Conservation (phyloP, 202 grass and related monocot species). For the Carex arenaria region DNA sequence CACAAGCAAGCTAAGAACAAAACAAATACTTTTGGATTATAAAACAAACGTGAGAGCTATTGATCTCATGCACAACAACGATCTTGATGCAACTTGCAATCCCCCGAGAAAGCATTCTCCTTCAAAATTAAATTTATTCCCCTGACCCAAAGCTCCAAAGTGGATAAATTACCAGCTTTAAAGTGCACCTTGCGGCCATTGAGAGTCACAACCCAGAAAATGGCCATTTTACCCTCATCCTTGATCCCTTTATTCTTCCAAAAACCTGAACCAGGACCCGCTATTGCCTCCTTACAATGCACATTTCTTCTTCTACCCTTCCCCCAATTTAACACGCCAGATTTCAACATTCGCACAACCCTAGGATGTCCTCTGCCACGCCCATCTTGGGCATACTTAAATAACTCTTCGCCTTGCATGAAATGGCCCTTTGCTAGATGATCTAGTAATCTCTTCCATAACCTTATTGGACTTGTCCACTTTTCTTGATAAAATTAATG, state of each 20-base stretch:
- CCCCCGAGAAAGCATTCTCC: background rate
- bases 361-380: conserved; percentile 37
- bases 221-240: conserved; percentile 19
- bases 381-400: conserved; percentile 44
- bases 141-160: conserved; percentile 45
- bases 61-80: background rate
- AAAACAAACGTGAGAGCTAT: no score
- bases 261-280: conserved; percentile 34
- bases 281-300: conserved; percentile 41
- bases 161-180: conserved; percentile 24
- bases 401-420: conserved; percentile 41
- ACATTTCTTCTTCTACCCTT: conserved; percentile 42
- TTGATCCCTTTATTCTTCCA: conserved; percentile 30
- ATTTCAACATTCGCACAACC: conserved; percentile 43
- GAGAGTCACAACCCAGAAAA: conserved; percentile 43
- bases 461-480: conserved; percentile 29
- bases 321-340: conserved; percentile 51
- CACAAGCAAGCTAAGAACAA: background rate
- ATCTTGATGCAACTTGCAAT: background rate
- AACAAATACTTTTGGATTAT: background rate
- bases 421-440: conserved; percentile 33
- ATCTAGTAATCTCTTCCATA: conserved; percentile 48
- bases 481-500: conserved; percentile 35
- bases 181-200: conserved; percentile 49
- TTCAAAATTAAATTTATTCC: conserved; percentile 50